Evolutionary conservation across 768 basidiomycete species (phyloP).

Genomic region (Lepiota venenata): DNA sequence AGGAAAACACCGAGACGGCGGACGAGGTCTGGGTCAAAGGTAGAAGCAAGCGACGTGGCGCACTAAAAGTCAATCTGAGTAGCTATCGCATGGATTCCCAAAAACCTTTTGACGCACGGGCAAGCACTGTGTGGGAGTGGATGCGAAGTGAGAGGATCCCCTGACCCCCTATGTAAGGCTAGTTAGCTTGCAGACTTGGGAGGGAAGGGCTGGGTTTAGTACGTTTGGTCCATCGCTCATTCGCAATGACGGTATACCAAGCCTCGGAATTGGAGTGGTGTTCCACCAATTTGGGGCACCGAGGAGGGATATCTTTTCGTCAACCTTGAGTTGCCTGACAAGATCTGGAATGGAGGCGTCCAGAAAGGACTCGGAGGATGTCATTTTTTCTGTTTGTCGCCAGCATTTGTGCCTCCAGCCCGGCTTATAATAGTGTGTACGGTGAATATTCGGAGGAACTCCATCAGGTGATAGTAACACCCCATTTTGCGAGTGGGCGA

Average conservation of each 20-base stretch:
- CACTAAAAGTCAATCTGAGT: slow-evolving; percentile 37
- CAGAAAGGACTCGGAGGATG: slow-evolving; percentile 40
- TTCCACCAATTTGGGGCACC: slow-evolving; percentile 74
- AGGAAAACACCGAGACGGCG: slow-evolving; percentile 54
- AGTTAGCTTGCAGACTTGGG: background rate
- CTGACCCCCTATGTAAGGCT: slow-evolving; percentile 51
- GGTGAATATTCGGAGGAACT: too few species aligned
- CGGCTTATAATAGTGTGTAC: background rate
- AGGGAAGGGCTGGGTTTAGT: slow-evolving; percentile 8
- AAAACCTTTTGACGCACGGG: slow-evolving; percentile 39
- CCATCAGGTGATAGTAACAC: too few species aligned
- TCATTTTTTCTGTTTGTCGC: slow-evolving; percentile 18
- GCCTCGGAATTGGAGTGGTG: slow-evolving; percentile 50
- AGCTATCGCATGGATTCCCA: background rate
- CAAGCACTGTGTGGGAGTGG: slow-evolving; percentile 62
- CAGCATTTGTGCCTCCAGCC: background rate
- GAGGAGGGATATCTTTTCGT: slow-evolving; percentile 63
- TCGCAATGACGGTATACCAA: slow-evolving; percentile 62
- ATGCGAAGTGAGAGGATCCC: slow-evolving; percentile 62
- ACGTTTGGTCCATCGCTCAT: slow-evolving; percentile 74
- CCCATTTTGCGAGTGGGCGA: too few species aligned
- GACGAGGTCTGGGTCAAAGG: slow-evolving; percentile 62
- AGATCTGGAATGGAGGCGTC: slow-evolving; percentile 49
- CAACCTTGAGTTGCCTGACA: slow-evolving; percentile 48
- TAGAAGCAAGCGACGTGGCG: slow-evolving; percentile 66